phyloP scores from a whole-genome alignment of 176 grass and related monocot species.

The Aegilops longissima region DNA sequence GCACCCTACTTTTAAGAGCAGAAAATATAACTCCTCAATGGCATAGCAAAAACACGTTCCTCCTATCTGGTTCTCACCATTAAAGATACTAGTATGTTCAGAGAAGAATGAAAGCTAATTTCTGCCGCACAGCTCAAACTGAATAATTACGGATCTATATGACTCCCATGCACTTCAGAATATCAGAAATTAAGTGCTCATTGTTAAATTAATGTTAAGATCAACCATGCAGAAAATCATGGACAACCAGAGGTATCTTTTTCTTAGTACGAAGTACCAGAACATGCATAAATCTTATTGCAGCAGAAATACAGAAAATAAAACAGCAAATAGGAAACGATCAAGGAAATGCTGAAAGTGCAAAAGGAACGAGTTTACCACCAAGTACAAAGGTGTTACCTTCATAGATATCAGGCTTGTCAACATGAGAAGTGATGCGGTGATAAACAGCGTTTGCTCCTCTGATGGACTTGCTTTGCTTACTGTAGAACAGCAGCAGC shows the following conservation, averaged over 20 bases:
- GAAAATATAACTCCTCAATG: neutral
- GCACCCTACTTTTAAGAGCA: neutral
- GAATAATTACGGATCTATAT: neutral
- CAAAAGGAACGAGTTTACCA: slow-evolving; percentile 16
- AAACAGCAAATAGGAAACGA: slow-evolving; percentile 27
- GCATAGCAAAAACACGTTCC: neutral
- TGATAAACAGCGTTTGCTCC: slow-evolving; percentile 87
- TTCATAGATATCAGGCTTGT: slow-evolving; percentile 82
- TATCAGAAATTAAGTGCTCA: slow-evolving; percentile 1
- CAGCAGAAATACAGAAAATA: neutral
- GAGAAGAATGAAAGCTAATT: neutral
- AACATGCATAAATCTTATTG: neutral
- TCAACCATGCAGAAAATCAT: slow-evolving; percentile 6
- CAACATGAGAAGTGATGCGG: slow-evolving; percentile 82
- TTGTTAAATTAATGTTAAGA: slow-evolving; percentile 6
- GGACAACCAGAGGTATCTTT: neutral
- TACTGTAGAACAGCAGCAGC: slow-evolving; percentile 89
- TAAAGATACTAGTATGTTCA: slow-evolving; percentile 20
- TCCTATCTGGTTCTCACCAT: neutral
- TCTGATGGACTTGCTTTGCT: slow-evolving; percentile 95
- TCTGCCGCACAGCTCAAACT: neutral
- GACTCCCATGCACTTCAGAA: neutral
- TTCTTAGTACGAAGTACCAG: neutral
- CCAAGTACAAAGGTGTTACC: slow-evolving; percentile 51
- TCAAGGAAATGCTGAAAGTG: neutral